Evolutionary conservation across 768 basidiomycete species (phyloP).

Genomic region (Suillus tomentosus): DNA sequence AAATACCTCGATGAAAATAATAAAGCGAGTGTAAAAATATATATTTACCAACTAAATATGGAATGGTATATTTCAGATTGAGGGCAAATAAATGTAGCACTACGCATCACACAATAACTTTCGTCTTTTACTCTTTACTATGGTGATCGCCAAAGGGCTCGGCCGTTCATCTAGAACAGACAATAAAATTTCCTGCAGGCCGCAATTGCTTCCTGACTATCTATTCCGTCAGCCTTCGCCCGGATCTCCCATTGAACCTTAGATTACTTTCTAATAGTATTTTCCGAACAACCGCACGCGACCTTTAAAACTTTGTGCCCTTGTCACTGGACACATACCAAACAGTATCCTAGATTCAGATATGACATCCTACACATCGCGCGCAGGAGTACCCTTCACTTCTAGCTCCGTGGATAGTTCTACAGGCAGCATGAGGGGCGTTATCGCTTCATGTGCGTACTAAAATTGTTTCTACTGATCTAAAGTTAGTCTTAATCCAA

Average conservation of each 20-base stretch:
- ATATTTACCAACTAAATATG: no score
- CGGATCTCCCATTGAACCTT: not conserved
- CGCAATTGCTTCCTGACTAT: not conserved
- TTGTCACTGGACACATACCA: not conserved
- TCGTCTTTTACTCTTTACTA: not conserved
- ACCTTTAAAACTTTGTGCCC: not conserved
- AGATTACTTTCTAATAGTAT: not conserved
- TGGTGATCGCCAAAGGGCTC: not conserved
- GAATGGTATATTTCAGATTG: no score
- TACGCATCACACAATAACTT: no score
- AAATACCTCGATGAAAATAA: no score
- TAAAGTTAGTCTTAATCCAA: constrained; percentile 8
- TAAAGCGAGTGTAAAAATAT: no score
- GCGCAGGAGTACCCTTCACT: constrained; percentile 34
- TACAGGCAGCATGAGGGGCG: constrained; percentile 50
- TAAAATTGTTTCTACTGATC: constrained; percentile 2
- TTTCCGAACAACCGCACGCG: not conserved
- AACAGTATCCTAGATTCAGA: constrained; percentile 4
- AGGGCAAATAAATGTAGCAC: no score
- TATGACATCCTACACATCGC: constrained; percentile 50
- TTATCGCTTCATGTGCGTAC: constrained; percentile 59
- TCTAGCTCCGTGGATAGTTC: constrained; percentile 52
- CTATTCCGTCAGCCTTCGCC: not conserved
- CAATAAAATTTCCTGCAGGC: not conserved
- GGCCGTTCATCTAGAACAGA: no score